phyloP scores from a whole-genome alignment of 352 stramenopile genomes.

The Pythium dissimile region DNA sequence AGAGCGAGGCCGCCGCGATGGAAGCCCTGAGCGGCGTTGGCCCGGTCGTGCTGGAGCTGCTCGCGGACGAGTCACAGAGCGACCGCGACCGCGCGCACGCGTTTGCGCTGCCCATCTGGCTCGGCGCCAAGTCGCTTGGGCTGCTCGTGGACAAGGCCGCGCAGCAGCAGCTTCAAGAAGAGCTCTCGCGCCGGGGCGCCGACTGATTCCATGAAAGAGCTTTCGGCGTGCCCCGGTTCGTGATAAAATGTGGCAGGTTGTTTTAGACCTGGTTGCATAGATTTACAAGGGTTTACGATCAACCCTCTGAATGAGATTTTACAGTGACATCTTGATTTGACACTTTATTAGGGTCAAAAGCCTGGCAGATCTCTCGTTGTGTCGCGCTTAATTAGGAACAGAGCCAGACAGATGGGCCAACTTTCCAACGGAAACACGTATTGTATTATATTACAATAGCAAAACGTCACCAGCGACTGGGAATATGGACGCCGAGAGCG shows the following conservation, averaged over 20 bases:
- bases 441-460: too few species aligned
- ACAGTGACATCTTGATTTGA: too few species aligned
- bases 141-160: constrained; percentile 51
- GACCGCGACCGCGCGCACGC: neutral
- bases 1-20: constrained; percentile 25
- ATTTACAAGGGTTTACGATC: neutral
- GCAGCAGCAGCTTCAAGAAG: constrained; percentile 37
- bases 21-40: constrained; percentile 37
- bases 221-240: neutral
- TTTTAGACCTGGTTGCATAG: too few species aligned
- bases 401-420: too few species aligned
- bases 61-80: neutral
- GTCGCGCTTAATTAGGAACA: neutral
- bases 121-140: constrained; percentile 49
- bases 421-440: too few species aligned
- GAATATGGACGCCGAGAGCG: neutral
- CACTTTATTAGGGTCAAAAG: too few species aligned
- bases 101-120: constrained; percentile 49
- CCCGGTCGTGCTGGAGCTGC: constrained; percentile 41
- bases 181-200: neutral
- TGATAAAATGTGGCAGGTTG: constrained; percentile 1
- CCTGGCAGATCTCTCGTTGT: neutral
- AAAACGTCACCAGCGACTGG: too few species aligned
- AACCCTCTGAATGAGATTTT: too few species aligned
- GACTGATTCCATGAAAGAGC: neutral